Base-by-base conservation (phyloP, 306 rosid species). In the Trifolium dubium region DNA sequence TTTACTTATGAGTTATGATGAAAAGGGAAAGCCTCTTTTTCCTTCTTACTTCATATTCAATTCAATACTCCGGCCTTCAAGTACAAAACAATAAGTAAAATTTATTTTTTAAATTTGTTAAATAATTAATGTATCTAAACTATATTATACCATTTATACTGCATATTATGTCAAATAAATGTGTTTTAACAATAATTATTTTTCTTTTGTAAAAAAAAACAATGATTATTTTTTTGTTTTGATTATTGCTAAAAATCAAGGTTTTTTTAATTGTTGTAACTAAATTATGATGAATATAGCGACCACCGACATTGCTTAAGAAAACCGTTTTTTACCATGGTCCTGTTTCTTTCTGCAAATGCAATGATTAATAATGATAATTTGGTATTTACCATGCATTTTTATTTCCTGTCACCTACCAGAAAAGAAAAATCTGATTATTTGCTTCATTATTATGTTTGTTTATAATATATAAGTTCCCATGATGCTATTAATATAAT, bases 401-500 rank as follows among this genome's bases (percentile, higher is more conserved):
- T 23, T 17, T 31, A 10, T 18, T 14, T 10, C 10, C 4, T 8
- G 18, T 47, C 7, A 5, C 49, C 50, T 54, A 55, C 64, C 64
- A 51, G 40, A 70, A 64, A 70, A 55, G 35, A 30, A 70, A 64
- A 70, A 64, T 35, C 37, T 64, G 61, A 35, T 35, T 56, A 18
- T 31, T 46, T 47, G 35, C 34, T 65, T 61, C 62, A 58, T 77
- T 43, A 58, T 77, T 43, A 77, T 77, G 74, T 49, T 72, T 50
- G 82, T 72, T 78, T 77, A 60, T 53, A 30, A 41, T 67, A 19
- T 41, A 77, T 32, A 77, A 82, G 82, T 34, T 76, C 65, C 53
- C 40, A 59, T 81, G 47, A 56, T 66, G 32, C 17, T 71, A 46
- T 47, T 79, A 63, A 51, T 31, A n/a, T 64, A 64, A 11, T 63